Evolutionary conservation across 331 rosid species (phyloP).

Genomic region (Arachis monticola): DNA sequence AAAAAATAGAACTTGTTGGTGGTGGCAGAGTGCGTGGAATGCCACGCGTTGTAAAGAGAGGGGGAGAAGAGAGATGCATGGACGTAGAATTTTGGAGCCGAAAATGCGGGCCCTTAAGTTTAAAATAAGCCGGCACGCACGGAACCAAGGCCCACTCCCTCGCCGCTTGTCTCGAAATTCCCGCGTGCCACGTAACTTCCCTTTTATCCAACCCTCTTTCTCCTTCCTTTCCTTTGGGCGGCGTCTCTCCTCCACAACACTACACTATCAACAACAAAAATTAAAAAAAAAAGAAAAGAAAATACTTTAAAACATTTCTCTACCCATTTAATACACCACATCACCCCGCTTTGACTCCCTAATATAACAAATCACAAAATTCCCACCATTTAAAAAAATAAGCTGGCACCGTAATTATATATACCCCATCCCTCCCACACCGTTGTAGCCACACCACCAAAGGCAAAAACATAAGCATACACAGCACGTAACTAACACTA

Average conservation of each 20-base stretch:
- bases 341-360: conserved; percentile 39
- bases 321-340: background rate
- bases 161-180: conserved; percentile 62
- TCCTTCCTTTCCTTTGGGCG: conserved; percentile 54
- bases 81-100: conserved; percentile 26
- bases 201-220: background rate
- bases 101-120: conserved; percentile 52
- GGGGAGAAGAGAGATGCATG: background rate
- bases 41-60: background rate
- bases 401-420: conserved; percentile 30
- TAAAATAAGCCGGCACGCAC: conserved; percentile 59
- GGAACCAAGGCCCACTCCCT: conserved; percentile 33
- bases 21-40: background rate
- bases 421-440: background rate
- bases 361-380: conserved; percentile 9
- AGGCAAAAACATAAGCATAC: background rate
- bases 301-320: no score
- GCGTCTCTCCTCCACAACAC: conserved; percentile 49
- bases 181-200: conserved; percentile 61
- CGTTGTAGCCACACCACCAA: conserved; percentile 1
- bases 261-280: background rate
- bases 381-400: background rate
- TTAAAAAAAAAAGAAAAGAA: no score
- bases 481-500: background rate
- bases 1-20: background rate